Percentiles rank a stretch among this genome's conserved stretches.
Conservation (phyloP, 495 filamentous ascomycete genomes). For the Acidiella bohemica region DNA sequence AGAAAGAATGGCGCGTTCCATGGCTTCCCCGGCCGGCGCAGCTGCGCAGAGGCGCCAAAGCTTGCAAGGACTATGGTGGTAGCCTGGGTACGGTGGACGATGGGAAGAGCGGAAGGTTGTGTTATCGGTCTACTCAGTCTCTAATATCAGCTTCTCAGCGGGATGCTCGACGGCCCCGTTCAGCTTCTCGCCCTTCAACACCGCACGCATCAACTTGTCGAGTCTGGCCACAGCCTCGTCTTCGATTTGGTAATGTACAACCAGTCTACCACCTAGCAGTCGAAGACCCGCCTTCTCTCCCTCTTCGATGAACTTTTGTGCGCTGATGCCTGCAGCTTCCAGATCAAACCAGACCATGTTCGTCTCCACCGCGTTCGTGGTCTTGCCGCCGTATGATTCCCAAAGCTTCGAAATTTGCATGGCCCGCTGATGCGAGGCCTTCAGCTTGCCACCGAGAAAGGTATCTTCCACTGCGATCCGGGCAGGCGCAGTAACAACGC, state of each 20-base stretch:
- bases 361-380: constrained; percentile 55
- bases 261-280: constrained; percentile 39
- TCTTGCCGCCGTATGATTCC: constrained; percentile 43
- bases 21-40: too few species aligned
- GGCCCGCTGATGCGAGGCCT: constrained; percentile 47
- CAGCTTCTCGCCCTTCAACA: constrained; percentile 17
- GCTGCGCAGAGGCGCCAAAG: too few species aligned
- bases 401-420: constrained; percentile 43
- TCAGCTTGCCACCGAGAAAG: constrained; percentile 57
- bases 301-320: constrained; percentile 35
- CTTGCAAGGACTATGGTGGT: too few species aligned
- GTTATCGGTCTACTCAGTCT: constrained; percentile 10
- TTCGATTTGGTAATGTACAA: constrained; percentile 53
- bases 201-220: constrained; percentile 35
- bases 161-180: constrained; percentile 13
- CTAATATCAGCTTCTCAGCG: constrained; percentile 10
- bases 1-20: too few species aligned
- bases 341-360: constrained; percentile 94
- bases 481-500: constrained; percentile 45
- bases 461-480: constrained; percentile 50
- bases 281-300: constrained; percentile 42
- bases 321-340: constrained; percentile 34
- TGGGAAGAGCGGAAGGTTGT: too few species aligned
- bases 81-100: too few species aligned
- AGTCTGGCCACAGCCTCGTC: constrained; percentile 38